These are phyloP conservation scores for Syzygium jambos DNA, from an alignment of 345 rosid species.

Conservation along the genomic window DNA sequence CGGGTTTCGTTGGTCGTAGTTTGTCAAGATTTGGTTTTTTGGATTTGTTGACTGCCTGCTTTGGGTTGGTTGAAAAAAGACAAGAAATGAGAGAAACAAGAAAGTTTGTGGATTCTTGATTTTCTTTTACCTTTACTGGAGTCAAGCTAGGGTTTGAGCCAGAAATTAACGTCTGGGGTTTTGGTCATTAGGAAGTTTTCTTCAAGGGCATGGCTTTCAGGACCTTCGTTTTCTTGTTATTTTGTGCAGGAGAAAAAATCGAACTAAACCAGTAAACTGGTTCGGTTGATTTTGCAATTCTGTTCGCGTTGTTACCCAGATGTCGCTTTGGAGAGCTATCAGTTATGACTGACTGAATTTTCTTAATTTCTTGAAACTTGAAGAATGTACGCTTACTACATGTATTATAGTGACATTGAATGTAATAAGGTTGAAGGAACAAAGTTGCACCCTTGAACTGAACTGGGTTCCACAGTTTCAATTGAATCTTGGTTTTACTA, in stretches of 20 bases:
- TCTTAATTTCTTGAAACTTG: background rate
- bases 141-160: background rate
- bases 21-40: background rate
- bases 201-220: background rate
- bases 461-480: background rate
- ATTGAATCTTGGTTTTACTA: background rate
- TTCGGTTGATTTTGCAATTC: background rate
- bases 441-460: background rate
- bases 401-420: background rate
- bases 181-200: background rate
- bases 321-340: background rate
- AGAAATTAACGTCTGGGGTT: background rate
- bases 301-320: background rate
- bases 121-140: background rate
- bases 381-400: background rate
- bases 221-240: background rate
- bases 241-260: background rate
- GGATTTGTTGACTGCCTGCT: background rate
- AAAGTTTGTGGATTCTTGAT: background rate
- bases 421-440: background rate
- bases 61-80: background rate
- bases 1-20: slow-evolving; percentile 1
- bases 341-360: background rate
- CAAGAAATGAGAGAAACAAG: background rate
- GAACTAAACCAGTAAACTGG: background rate